Conservation (phyloP, 2,329 filamentous ascomycete genomes). For the Trichoderma sp. region DNA sequence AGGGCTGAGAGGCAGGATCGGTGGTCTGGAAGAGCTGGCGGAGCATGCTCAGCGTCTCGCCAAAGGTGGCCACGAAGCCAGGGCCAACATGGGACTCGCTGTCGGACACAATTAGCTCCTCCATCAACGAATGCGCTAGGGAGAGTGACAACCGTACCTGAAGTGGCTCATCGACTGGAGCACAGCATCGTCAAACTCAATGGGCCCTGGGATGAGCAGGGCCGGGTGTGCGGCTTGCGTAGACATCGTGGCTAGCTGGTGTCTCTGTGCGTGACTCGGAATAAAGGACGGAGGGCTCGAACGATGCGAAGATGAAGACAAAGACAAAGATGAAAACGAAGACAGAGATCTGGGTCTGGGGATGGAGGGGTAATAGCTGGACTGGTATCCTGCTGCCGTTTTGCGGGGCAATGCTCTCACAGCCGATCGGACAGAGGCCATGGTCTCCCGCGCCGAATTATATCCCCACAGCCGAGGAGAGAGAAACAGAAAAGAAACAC, state of each 20-base stretch:
- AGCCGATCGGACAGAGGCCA: conserved; percentile 30
- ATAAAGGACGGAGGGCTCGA: conserved; percentile 19
- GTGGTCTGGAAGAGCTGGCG: conserved; percentile 93
- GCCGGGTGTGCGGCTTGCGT: conserved; percentile 63
- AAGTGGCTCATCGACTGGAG: conserved; percentile 93
- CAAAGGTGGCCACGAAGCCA: conserved; percentile 85
- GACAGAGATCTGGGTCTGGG: conserved; percentile 6
- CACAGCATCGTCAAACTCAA: conserved; percentile 97
- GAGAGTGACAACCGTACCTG: conserved; percentile 53
- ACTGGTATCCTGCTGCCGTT: conserved; percentile 16
- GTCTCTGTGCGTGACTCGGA: conserved; percentile 21
- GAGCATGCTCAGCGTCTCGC: conserved; percentile 82
- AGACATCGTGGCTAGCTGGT: conserved; percentile 51
- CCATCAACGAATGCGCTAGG: conserved; percentile 23
- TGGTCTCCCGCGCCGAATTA: conserved; percentile 12
- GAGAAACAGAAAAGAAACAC: background rate
- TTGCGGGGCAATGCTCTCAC: conserved; percentile 32
- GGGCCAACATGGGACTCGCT: conserved; percentile 93
- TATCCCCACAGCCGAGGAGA: conserved; percentile 18
- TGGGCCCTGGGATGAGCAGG: conserved; percentile 92
- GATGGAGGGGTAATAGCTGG: conserved; percentile 30
- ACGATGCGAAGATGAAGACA: conserved; percentile 18
- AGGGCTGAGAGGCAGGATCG: conserved; percentile 79
- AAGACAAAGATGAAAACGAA: background rate
- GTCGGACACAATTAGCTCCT: conserved; percentile 9